Evolutionary conservation across 2,329 filamentous ascomycete species (phyloP).

Genomic region (Mycosphaerelloides madeirae): DNA sequence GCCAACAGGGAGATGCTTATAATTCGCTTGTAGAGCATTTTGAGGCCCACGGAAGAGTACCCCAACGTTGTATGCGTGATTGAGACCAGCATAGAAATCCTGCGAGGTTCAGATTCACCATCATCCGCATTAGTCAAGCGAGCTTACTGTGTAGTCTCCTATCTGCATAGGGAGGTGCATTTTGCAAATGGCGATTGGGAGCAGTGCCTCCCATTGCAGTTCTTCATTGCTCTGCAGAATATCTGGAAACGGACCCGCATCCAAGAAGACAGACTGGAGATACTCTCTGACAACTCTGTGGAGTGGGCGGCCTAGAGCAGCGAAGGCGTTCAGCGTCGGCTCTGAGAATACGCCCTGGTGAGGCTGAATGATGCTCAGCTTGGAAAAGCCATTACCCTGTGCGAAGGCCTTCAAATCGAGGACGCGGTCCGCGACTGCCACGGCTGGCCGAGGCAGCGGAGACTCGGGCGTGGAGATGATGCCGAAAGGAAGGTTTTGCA

Average conservation of each 20-base stretch:
- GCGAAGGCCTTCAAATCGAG: constrained; percentile 64
- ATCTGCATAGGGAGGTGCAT: constrained; percentile 72
- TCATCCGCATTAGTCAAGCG: background rate
- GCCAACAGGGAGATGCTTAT: constrained; percentile 73
- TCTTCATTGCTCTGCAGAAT: constrained; percentile 59
- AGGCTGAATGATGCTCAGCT: constrained; percentile 52
- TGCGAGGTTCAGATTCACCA: constrained; percentile 37
- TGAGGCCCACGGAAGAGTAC: constrained; percentile 66
- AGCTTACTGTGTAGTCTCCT: constrained; percentile 59
- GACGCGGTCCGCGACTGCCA: constrained; percentile 68
- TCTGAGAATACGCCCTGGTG: constrained; percentile 60
- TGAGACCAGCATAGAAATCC: constrained; percentile 76
- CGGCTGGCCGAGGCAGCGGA: constrained; percentile 57
- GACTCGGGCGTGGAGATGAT: constrained; percentile 64
- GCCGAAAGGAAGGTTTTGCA: constrained; percentile 79
- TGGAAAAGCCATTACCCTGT: constrained; percentile 54
- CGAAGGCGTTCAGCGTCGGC: constrained; percentile 67
- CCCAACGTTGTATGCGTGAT: constrained; percentile 72
- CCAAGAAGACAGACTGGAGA: constrained; percentile 62
- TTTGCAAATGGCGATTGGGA: constrained; percentile 56
- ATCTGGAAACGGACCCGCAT: constrained; percentile 55
- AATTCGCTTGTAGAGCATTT: constrained; percentile 75
- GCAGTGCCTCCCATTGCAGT: constrained; percentile 54
- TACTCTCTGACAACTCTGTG: constrained; percentile 65
- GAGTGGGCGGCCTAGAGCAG: constrained; percentile 62